Evolutionary conservation across 306 rosid genomes (phyloP), one percentile per base, ranked within the genome.

Genomic region (Senna siamea): DNA sequence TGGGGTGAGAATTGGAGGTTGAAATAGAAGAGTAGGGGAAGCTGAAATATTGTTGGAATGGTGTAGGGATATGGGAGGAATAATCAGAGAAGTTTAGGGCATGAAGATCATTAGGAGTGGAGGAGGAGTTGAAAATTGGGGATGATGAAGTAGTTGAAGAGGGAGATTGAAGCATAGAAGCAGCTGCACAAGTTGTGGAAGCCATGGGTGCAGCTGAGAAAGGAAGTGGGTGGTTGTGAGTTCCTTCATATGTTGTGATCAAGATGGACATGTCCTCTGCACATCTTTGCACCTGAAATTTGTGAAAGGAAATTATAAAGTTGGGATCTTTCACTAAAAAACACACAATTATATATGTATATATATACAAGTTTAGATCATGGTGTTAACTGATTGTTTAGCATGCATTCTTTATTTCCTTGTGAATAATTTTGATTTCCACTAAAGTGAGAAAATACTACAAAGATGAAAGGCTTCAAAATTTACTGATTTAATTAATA

Each of bases 181-280:
- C 94, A 0, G 95, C 98, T 0, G 98, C 98, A 0, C 95, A 87
- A 73, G 96, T 93, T 26, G 95, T 85, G 83, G 93, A 93, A 32
- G 96, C 96, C 89, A 90, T 92, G 26, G 92, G 89, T 30, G 92
- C 73, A 84, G 96, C 95, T 66, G 98, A 79, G 35, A 85, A 81
- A 1, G 96, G 86, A 76, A 92, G 92, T 5, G 95, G 91, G 61
- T 92, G 98, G 64, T 88, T 90, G 72, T 92, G 98, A 5, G 80
- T 77, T 76, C 98, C 96, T 87, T 92, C 98, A 55, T 90, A 92
- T 26, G 96, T 92, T n/a, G 91, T 90, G 68, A 87, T 87, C 66
- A 92, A 86, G 79, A 90, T 87, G 68, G 98, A 82, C 79, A 87
- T 70, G 68, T 92, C 98, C 1, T 92, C 85, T 1, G 88, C 87